Evolutionary conservation across 1,284 basidiomycete genomes (phyloP).

Genomic region (Mixia osmundae): DNA sequence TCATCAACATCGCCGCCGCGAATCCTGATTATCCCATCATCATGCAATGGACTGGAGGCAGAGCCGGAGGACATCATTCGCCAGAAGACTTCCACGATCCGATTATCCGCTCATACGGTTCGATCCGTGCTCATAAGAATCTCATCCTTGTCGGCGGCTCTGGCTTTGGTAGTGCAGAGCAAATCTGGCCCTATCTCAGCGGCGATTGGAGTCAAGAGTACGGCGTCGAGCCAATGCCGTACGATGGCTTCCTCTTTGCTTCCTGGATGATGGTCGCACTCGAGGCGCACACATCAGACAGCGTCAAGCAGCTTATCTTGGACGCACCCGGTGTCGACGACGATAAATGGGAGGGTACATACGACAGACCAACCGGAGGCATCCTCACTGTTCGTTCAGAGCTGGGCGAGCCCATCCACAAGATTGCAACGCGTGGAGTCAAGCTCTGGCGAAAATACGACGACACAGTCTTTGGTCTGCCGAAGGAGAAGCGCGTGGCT

Average conservation of each 20-base stretch:
- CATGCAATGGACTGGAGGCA: constrained; percentile 95
- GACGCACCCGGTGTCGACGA: constrained; percentile 82
- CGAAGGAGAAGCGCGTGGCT: constrained; percentile 73
- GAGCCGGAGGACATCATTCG: constrained; percentile 95
- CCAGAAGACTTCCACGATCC: constrained; percentile 98
- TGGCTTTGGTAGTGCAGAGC: constrained; percentile 84
- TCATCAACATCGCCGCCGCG: constrained; percentile 78
- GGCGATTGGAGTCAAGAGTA: constrained; percentile 85
- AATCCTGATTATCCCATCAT: constrained; percentile 97
- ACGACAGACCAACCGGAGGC: constrained; percentile 79
- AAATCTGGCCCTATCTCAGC: constrained; percentile 88
- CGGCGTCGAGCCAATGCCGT: constrained; percentile 87
- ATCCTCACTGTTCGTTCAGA: constrained; percentile 93
- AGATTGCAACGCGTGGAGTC: constrained; percentile 86
- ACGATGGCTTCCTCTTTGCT: constrained; percentile 89
- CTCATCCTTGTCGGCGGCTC: constrained; percentile 84
- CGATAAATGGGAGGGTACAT: constrained; percentile 57
- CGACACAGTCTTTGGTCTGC: constrained; percentile 76
- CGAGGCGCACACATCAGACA: constrained; percentile 81
- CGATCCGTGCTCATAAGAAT: constrained; percentile 72
- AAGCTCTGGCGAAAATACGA: constrained; percentile 98
- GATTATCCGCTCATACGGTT: constrained; percentile 65
- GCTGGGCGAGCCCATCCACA: constrained; percentile 85
- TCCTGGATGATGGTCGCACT: constrained; percentile 95
- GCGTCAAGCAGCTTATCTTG: constrained; percentile 90